Conservation (phyloP, 1,284 basidiomycete genomes). For the Sphagnurus paluster region DNA sequence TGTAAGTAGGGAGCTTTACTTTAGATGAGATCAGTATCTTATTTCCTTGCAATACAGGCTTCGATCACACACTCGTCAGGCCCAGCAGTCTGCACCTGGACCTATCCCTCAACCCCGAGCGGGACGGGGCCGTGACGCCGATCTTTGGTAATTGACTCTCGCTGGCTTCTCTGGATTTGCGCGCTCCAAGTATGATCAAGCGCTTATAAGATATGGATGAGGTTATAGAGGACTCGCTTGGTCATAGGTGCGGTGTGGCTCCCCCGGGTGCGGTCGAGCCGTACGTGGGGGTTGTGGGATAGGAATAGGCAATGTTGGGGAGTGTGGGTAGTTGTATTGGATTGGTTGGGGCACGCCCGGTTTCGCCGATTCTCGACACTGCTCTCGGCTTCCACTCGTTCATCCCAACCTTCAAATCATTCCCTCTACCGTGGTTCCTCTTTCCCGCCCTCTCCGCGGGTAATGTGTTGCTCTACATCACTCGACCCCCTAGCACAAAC, state of each 20-base stretch:
- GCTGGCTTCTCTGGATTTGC: conserved; percentile 41
- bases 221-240: conserved; percentile 55
- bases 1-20: conserved; percentile 55
- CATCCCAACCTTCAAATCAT: conserved; percentile 18
- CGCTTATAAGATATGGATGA: conserved; percentile 57
- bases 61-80: conserved; percentile 81
- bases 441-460: conserved; percentile 4
- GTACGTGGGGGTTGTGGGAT: conserved; percentile 25
- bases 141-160: conserved; percentile 67
- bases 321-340: conserved; percentile 29
- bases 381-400: conserved; percentile 28
- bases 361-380: conserved; percentile 27
- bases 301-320: conserved; percentile 25
- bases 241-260: conserved; percentile 33
- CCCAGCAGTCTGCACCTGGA: conserved; percentile 61
- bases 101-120: conserved; percentile 63
- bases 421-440: conserved; percentile 6
- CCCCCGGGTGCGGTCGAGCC: conserved; percentile 37
- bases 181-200: conserved; percentile 63
- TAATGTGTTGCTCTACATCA: conserved; percentile 26
- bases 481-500: conserved; percentile 24
- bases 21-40: conserved; percentile 19
- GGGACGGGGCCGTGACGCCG: conserved; percentile 61
- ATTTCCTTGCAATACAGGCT: conserved; percentile 48
- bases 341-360: conserved; percentile 47